A percentile compares a stretch with the other conserved stretches of the same genome.
Evolutionary conservation across 2,329 filamentous ascomycete genomes (phyloP).

Genomic region (Exophiala calicioides): DNA sequence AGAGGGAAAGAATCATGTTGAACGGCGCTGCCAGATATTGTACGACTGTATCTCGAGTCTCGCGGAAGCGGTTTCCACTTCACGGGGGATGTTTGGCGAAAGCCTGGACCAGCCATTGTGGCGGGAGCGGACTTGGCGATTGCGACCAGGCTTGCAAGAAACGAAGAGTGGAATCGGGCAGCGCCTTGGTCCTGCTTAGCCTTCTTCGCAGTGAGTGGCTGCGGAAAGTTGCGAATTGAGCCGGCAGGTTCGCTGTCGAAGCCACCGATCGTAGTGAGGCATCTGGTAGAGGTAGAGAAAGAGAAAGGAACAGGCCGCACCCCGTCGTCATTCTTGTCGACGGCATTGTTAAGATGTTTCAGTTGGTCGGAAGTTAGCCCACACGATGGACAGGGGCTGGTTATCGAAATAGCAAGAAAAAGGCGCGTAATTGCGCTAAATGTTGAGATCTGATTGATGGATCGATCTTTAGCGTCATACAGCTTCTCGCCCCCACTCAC

Average conservation of each 20-base stretch:
- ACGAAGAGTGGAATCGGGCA: background rate
- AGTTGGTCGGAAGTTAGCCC: too few species aligned
- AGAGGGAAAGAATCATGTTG: background rate
- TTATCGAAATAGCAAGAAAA: background rate
- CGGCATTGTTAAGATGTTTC: too few species aligned
- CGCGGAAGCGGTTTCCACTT: background rate
- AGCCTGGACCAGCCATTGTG: background rate
- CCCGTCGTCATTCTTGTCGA: too few species aligned
- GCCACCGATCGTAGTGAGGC: too few species aligned
- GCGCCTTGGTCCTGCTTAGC: background rate
- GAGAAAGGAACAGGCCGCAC: too few species aligned
- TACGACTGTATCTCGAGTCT: conserved; percentile 3
- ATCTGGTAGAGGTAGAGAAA: too few species aligned
- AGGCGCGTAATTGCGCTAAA: background rate
- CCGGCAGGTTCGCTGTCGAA: too few species aligned
- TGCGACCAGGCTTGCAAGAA: too few species aligned
- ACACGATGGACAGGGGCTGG: too few species aligned
- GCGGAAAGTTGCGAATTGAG: too few species aligned
- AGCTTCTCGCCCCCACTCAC: too few species aligned
- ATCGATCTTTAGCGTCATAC: background rate
- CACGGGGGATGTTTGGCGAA: conserved; percentile 3
- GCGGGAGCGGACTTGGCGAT: background rate
- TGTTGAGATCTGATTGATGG: conserved; percentile 2
- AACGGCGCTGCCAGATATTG: background rate
- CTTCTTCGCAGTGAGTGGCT: too few species aligned